These are phyloP conservation scores for Smittium culicis DNA, from an alignment of 371 early-diverging fungal genomes.

Conservation along the genomic window DNA sequence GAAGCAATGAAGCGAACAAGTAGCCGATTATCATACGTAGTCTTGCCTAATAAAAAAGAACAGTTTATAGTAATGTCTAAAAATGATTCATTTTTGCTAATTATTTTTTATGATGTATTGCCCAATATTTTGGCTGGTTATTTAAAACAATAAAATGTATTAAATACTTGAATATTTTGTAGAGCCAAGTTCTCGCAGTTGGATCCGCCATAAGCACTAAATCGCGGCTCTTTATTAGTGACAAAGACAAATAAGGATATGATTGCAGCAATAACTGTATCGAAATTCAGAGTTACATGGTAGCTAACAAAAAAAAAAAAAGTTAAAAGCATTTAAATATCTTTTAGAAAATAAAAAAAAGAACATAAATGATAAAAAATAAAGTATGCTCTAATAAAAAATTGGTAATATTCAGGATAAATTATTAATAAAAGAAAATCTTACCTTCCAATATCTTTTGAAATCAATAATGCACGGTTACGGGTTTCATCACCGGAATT, in stretches of 20 bases:
- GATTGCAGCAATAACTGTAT: slow-evolving; percentile 59
- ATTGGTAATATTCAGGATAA: background rate
- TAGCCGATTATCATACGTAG: slow-evolving; percentile 91
- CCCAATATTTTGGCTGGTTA: background rate
- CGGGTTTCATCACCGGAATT: slow-evolving; percentile 82
- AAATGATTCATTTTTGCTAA: no score
- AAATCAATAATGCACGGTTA: slow-evolving; percentile 60
- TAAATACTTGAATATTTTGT: slow-evolving; percentile 78
- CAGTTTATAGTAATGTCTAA: no score
- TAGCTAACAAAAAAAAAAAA: slow-evolving; percentile 49
- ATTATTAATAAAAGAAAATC: background rate
- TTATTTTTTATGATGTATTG: no score
- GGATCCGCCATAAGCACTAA: slow-evolving; percentile 73
- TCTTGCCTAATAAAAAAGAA: slow-evolving; percentile 49
- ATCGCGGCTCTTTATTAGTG: slow-evolving; percentile 65
- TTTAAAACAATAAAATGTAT: background rate
- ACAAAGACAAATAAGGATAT: slow-evolving; percentile 57
- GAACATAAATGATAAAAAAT: no score
- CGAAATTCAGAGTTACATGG: slow-evolving; percentile 80
- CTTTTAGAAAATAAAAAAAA: no score
- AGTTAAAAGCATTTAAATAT: background rate
- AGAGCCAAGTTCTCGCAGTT: slow-evolving; percentile 81
- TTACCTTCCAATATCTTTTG: slow-evolving; percentile 54
- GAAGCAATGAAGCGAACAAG: slow-evolving; percentile 84
- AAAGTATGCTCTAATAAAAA: background rate